A percentile compares a stretch with the other conserved stretches of the same genome.
phyloP scores from a whole-genome alignment of 176 grass and related monocot species.

The Secale cereale region DNA sequence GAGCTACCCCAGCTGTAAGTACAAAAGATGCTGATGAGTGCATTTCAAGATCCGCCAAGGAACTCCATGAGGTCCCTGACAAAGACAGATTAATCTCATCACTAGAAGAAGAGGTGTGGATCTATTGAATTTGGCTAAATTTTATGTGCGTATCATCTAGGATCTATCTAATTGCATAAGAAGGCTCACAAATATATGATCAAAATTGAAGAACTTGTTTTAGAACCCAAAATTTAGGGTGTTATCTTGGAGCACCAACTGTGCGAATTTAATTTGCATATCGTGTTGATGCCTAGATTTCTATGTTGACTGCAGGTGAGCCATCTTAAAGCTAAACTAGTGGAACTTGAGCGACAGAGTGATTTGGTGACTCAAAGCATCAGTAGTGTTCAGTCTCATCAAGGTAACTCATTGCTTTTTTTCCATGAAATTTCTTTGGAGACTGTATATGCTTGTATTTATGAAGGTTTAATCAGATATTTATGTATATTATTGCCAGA shows the following conservation, averaged over 20 bases:
- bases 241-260: conserved; percentile 6
- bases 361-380: conserved; percentile 29
- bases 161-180: not conserved
- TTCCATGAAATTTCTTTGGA: conserved; percentile 26
- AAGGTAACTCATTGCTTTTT: conserved; percentile 47
- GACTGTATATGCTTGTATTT: not conserved
- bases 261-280: not conserved
- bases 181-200: not conserved
- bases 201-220: conserved; percentile 6
- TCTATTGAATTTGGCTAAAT: conserved; percentile 7
- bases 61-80: conserved; percentile 31
- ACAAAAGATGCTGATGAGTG: conserved; percentile 27
- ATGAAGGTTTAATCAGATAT: conserved; percentile 24
- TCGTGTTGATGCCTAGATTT: conserved; percentile 23
- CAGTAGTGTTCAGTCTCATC: conserved; percentile 33
- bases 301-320: conserved; percentile 53
- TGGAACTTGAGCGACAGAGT: conserved; percentile 45
- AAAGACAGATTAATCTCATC: conserved; percentile 60
- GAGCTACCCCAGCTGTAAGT: conserved; percentile 17
- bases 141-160: conserved; percentile 3
- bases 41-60: conserved; percentile 31
- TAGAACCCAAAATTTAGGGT: not conserved
- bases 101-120: conserved; percentile 80
- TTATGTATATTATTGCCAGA: conserved; percentile 42
- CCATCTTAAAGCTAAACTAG: conserved; percentile 65